Base-by-base conservation (phyloP, 2,329 filamentous ascomycete genomes). In the Parafenestella ontariensis region DNA sequence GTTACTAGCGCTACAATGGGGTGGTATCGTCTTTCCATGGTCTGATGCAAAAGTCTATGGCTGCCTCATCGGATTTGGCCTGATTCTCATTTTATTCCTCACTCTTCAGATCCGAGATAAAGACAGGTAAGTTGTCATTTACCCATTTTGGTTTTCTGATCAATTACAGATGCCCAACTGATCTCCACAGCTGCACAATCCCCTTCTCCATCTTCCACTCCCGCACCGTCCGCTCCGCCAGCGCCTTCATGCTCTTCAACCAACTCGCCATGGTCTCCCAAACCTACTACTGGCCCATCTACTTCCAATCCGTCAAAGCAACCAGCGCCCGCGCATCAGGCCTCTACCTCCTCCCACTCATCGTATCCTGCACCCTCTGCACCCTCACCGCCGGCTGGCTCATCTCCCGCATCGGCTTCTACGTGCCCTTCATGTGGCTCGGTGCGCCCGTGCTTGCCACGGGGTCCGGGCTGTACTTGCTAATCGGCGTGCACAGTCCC, bases 1-100 rank as follows among this genome's bases (percentile, higher is more conserved):
- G 29, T 36, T 71, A n/a, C 54, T 75, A 3, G 71, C 70, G 15
- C 58, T 74, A 5, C 65, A 73, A 33, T 71, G 65, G 64, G 68
- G 69, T 20, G 61, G 64, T n/a, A 61, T 62, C 3, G 61, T 54
- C 2, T 66, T 66, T 23, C 18, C 54, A 11, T 82, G 79, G 81
- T 70, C 63, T 43, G 17, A 21, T 23, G 3, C 17, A 3, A 23
- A 21, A 13, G 36, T 21, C 2, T 21, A 3, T 4, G 36, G 36
- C 7, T 39, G 17, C 17, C 18, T 39, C 3, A 21, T 39, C 15
- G 36, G 36, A 23, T 39, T 21, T 21, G 36, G 36, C 5, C 3
- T 15, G 9, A 3, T 39, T 15, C 10, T 21, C 3, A 11, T 21
- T 7, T 10, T 9, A 3, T 39, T 39, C 8, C 2, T 23, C 7